These are phyloP conservation scores for Trichomonas gallinae DNA, from an alignment of 208 protist species.

Conservation along the genomic window DNA sequence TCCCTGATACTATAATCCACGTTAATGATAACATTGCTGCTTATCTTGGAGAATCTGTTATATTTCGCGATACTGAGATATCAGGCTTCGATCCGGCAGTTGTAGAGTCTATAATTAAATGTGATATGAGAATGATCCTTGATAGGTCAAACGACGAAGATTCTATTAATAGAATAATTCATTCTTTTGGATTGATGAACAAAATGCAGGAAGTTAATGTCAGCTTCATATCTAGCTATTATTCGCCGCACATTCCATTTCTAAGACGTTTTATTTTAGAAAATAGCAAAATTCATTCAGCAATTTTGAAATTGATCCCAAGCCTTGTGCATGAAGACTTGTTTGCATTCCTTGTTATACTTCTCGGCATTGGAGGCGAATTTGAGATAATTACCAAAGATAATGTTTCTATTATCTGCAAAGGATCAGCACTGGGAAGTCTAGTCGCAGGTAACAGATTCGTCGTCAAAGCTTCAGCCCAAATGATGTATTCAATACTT, in stretches of 20 bases:
- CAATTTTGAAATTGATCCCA: background rate
- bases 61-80: background rate
- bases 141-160: background rate
- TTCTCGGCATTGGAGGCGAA: background rate
- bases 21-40: background rate
- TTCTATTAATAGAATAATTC: background rate
- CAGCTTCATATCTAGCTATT: background rate
- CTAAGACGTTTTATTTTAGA: background rate
- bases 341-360: background rate
- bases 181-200: background rate
- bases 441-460: background rate
- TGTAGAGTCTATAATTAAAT: background rate
- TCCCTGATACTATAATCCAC: background rate
- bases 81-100: background rate
- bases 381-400: background rate
- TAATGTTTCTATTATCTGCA: background rate
- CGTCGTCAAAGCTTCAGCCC: background rate
- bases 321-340: background rate
- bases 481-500: background rate
- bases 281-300: background rate
- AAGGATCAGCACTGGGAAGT: background rate
- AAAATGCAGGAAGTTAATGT: background rate
- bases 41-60: background rate
- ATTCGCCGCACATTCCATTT: background rate
- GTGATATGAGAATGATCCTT: background rate